Evolutionary conservation across 2,329 filamentous ascomycete genomes (phyloP), one percentile per base, ranked within the genome.

Genomic region (Verticillium longisporum): DNA sequence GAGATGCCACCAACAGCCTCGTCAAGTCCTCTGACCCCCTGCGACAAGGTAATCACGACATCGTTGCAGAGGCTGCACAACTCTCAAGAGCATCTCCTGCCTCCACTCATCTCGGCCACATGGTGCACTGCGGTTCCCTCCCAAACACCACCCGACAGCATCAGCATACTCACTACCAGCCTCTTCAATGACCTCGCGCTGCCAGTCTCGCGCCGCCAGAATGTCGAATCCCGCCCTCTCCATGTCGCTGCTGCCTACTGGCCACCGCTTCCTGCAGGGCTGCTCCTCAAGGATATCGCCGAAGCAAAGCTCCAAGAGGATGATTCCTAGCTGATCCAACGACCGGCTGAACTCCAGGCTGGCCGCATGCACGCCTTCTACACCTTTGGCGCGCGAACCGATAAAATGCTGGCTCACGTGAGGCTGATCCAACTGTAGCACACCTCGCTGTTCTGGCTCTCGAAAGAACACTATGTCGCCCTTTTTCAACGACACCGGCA

Each of bases 231-330:
- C 61, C 13, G 36, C 53, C 15, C 34, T 53, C 26, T 56, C 37
- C 21, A 31, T 31, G 13, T 61, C 57, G 56, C 41, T 58, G 10
- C 36, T 32, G 13, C 34, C 60, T 6, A 34, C 33, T 15, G 38
- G 85, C 69, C 83, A 84, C 71, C 72, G 78, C 66, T 69, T 83
- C 67, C 69, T 74, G 55, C 50, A 61, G 2, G 55, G 18, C 45
- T 61, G 60, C 18, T 55, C 38, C 21, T 58, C 60, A 11, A 61
- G 60, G 2, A 45, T 31, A 15, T 38, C 45, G 1, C 60, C 41
- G 21, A 61, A 61, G 15, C 45, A 58, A 14, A 61, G 60, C 41
- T 61, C 60, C 14, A 61, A 53, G n/a, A 61, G 14, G 9, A 61
- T 31, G 15, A 58, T 58, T 15, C 56, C 60, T 10, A 61, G 33